phyloP scores from a whole-genome alignment of 768 basidiomycete genomes.

The Trametes gibbosa region DNA sequence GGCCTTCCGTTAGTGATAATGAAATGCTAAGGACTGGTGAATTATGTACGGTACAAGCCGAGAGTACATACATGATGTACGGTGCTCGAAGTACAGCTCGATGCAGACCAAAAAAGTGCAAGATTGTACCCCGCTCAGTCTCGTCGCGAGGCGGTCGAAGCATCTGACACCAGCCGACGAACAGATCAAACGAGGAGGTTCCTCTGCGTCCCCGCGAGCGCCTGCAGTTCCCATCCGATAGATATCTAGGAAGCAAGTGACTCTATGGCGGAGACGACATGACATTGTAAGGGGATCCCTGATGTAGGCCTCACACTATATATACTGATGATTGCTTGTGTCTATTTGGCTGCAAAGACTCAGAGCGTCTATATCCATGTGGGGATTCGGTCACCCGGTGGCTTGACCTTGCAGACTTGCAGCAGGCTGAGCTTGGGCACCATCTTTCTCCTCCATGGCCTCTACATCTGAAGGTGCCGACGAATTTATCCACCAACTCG shows the following conservation, averaged over 20 bases:
- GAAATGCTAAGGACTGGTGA: too few species aligned
- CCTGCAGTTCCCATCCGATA: conserved; percentile 22
- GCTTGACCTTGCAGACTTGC: neutral
- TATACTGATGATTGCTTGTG: conserved; percentile 10
- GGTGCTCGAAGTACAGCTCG: neutral
- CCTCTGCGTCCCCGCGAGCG: conserved; percentile 27
- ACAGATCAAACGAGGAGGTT: conserved; percentile 14
- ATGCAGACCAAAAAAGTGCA: neutral
- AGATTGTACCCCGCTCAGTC: conserved; percentile 14
- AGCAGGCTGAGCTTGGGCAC: too few species aligned
- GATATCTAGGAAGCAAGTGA: conserved; percentile 24
- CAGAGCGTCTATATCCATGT: conserved; percentile 4
- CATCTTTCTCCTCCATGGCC: conserved; percentile 6
- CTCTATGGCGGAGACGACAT: conserved; percentile 25
- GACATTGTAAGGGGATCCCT: conserved; percentile 18
- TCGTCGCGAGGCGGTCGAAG: conserved; percentile 18
- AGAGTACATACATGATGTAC: neutral
- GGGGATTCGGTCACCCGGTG: neutral
- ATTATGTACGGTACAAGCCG: neutral
- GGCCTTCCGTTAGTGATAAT: too few species aligned
- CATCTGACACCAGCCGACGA: conserved; percentile 21
- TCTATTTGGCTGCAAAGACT: conserved; percentile 9
- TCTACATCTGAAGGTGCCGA: conserved; percentile 24
- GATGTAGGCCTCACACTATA: neutral
- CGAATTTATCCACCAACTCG: conserved; percentile 65